A percentile compares a stretch with the other conserved stretches of the same genome.
Evolutionary conservation across 371 early-diverging fungal species (phyloP).

Genomic region (Dinochytrium kinnereticum): DNA sequence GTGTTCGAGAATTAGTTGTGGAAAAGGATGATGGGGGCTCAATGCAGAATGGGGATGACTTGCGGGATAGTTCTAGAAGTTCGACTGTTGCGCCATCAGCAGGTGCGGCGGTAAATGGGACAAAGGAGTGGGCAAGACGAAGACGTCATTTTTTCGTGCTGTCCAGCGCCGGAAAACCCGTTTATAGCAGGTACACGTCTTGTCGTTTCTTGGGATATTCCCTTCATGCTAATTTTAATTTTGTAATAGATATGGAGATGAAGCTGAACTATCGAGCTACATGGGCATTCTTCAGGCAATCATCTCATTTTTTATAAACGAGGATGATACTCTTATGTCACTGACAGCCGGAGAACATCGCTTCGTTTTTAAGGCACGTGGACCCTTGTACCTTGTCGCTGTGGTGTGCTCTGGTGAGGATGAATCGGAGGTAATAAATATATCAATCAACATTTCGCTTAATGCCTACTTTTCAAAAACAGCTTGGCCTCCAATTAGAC

Average conservation of each 20-base stretch:
- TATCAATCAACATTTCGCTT: neutral
- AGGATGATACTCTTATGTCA: conserved; percentile 78
- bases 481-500: conserved; percentile 82
- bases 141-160: conserved; percentile 83
- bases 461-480: neutral
- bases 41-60: too few species aligned
- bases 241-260: conserved; percentile 79
- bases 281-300: conserved; percentile 94
- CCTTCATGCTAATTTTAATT: neutral
- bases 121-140: conserved; percentile 61
- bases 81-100: neutral
- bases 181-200: conserved; percentile 52
- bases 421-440: conserved; percentile 67
- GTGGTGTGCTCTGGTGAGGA: conserved; percentile 83
- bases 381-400: conserved; percentile 84
- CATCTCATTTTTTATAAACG: conserved; percentile 82
- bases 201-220: neutral
- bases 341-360: conserved; percentile 69
- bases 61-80: neutral
- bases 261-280: conserved; percentile 81
- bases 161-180: conserved; percentile 86
- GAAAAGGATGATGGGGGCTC: too few species aligned
- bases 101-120: neutral
- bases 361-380: conserved; percentile 81
- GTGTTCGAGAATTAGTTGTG: too few species aligned